Conservation (phyloP, 331 rosid genomes). For the Dryas integrifolia region DNA sequence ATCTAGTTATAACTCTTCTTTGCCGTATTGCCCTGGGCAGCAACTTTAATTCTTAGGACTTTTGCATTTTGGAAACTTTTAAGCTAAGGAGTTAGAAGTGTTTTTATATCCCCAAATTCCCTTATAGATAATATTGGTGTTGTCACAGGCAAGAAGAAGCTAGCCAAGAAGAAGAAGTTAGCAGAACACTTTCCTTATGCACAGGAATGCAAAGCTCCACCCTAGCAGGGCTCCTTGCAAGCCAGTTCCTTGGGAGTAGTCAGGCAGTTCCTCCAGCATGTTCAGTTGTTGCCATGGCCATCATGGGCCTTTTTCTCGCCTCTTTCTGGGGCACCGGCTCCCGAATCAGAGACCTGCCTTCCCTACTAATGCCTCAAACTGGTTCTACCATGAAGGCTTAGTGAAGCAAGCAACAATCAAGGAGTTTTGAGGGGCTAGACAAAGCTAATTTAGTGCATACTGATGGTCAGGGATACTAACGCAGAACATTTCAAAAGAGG, state of each 20-base stretch:
- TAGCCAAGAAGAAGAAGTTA: conserved; percentile 78
- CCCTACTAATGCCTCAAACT: conserved; percentile 40
- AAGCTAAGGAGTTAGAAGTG: background rate
- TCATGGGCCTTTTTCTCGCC: conserved; percentile 93
- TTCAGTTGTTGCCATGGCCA: conserved; percentile 88
- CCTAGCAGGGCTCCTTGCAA: conserved; percentile 89
- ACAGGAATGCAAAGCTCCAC: conserved; percentile 99
- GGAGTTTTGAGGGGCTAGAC: conserved; percentile 29
- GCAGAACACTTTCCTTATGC: conserved; percentile 80
- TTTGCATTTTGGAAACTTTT: background rate
- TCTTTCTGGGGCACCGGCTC: conserved; percentile 88
- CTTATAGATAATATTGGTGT: conserved; percentile 5
- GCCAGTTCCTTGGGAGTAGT: conserved; percentile 86
- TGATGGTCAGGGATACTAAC: conserved; percentile 1
- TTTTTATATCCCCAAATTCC: background rate
- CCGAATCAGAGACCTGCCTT: conserved; percentile 58
- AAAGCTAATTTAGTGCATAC: conserved; percentile 23
- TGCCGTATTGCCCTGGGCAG: background rate
- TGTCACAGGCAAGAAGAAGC: conserved; percentile 73
- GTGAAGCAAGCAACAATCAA: conserved; percentile 14
- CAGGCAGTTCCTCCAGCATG: conserved; percentile 98
- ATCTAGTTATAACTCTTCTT: background rate
- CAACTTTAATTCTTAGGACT: background rate
- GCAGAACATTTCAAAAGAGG: background rate
- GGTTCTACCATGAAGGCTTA: conserved; percentile 45